Evolutionary conservation across 768 basidiomycete genomes (phyloP), one percentile per base, ranked within the genome.

Genomic region (Panaeolus cyanescens): DNA sequence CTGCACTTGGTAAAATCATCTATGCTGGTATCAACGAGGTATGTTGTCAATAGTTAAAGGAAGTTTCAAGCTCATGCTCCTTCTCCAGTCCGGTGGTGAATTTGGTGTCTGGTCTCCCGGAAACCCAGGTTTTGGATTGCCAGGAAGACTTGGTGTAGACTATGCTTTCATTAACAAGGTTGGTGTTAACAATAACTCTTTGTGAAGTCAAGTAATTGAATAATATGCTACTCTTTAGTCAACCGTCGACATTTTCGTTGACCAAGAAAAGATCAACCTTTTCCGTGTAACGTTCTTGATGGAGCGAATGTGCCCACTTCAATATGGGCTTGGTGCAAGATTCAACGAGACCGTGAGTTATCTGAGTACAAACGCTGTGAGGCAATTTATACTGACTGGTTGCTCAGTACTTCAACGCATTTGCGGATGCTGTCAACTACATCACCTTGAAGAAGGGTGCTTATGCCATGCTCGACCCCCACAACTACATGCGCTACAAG

Each of bases 401-500:
- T 22, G 32, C 45, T 1, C 56, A 82, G 80, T 81, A 82, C 45
- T 82, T 82, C 62, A 61, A 54, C 39, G 76, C 78, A 67, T 82
- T 69, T 64, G 79, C 73, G 5, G 77, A 80, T 59, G 80, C 80
- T 4, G 68, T 81, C 36, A 78, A 80, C 58, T 71, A 81, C 59
- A 80, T 82, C 64, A 81, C 80, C 2, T 15, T 68, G 33, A 69
- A 61, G 3, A 80, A 82, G 64, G 77, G 75, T 5, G 79, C 74
- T 19, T 81, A 80, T 54, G 79, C 80, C 0, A 61, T 82, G 22
- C 65, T 82, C 54, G 80, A 82, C 59, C 79, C 80, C 12, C 80
- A 80, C 63, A 82, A 80, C 62, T 80, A 82, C 61, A 82, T 82
- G 80, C 74, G 79, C 54, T 81, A 79, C 72, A 80, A 80, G 80